Percentiles rank a stretch among this genome's conserved stretches.
Evolutionary conservation across 257 asterid genomes (phyloP).

Genomic region (Solanum clarkiae): DNA sequence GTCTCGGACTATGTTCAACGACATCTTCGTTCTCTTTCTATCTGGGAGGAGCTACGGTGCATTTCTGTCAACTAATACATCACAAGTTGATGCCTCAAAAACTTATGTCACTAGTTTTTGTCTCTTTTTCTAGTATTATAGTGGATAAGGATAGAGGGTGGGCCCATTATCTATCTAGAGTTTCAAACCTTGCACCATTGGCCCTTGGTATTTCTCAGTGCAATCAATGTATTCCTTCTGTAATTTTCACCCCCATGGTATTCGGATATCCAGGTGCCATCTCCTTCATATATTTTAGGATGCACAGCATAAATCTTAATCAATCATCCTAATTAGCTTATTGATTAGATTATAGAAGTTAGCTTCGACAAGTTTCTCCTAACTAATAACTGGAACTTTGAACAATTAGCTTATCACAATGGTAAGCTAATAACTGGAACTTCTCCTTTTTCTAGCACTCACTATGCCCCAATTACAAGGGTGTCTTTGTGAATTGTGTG

Average conservation of each 20-base stretch:
- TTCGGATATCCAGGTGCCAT: neutral
- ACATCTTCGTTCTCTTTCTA: slow-evolving; percentile 80
- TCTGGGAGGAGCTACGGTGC: slow-evolving; percentile 97
- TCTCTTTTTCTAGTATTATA: neutral
- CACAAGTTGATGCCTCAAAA: neutral
- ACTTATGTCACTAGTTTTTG: neutral
- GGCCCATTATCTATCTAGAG: neutral
- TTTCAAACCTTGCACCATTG: neutral
- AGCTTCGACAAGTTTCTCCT: neutral
- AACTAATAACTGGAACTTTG: neutral
- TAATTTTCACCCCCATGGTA: neutral
- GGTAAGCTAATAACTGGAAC: too few relatives aligned
- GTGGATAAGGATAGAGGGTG: neutral
- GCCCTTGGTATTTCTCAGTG: neutral
- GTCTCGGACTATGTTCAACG: slow-evolving; percentile 81
- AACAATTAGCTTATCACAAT: neutral
- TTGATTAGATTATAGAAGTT: neutral
- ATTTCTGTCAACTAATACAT: slow-evolving; percentile 5
- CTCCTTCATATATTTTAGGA: neutral
- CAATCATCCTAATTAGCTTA: neutral
- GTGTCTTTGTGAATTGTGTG: neutral
- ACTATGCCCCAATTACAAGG: neutral
- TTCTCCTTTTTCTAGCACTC: neutral
- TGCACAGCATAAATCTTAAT: neutral
- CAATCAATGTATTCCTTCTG: neutral